phyloP scores from a whole-genome alignment of 495 filamentous ascomycete genomes.

The Penicillium alfredii region DNA sequence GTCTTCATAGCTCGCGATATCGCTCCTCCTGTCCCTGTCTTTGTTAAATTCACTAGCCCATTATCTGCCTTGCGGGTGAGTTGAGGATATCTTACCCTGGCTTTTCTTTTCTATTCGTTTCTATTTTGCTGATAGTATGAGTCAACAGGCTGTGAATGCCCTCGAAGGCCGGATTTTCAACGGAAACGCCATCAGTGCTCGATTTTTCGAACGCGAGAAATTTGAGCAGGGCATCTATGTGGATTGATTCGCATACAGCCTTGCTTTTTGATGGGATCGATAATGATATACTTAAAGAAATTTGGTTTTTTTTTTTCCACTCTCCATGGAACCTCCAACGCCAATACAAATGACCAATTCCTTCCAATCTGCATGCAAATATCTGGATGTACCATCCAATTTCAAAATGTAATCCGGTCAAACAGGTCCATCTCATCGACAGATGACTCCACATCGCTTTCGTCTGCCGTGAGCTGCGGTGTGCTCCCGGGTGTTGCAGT shows the following conservation, averaged over 20 bases:
- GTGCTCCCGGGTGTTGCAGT: neutral
- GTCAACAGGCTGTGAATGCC: constrained; percentile 71
- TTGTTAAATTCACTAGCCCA: constrained; percentile 81
- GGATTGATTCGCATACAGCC: constrained; percentile 13
- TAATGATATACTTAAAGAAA: constrained; percentile 3
- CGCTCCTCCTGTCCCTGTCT: constrained; percentile 58
- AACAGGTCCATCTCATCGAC: constrained; percentile 17
- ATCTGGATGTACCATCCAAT: neutral
- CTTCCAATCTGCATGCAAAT: no score
- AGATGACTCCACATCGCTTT: neutral
- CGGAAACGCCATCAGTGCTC: constrained; percentile 71
- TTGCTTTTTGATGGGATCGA: no score
- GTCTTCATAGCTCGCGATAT: constrained; percentile 62
- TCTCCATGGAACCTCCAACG: no score
- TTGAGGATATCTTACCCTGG: no score
- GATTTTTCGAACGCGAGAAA: constrained; percentile 72
- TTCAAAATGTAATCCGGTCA: constrained; percentile 19
- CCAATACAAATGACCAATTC: no score
- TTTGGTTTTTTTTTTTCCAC: no score
- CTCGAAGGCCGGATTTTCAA: constrained; percentile 80
- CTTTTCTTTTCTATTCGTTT: no score
- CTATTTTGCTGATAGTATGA: constrained; percentile 3
- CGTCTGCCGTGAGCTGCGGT: neutral
- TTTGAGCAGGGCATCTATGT: constrained; percentile 71
- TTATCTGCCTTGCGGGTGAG: constrained; percentile 78